Evolutionary conservation across 495 filamentous ascomycete genomes (phyloP).

Genomic region (Talaromyces adpressus): DNA sequence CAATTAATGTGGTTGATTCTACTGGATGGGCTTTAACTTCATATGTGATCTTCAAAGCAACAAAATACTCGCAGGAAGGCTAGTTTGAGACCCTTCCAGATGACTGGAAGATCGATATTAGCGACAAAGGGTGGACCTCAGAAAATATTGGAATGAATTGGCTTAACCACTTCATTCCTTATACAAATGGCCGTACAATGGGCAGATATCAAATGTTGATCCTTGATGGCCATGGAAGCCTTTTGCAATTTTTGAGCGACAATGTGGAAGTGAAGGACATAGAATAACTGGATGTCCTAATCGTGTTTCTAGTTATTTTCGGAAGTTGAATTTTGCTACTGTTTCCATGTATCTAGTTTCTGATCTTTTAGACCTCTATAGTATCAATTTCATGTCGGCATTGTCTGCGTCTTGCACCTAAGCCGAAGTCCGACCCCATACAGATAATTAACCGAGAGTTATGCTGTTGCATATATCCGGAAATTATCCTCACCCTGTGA

Average conservation of each 20-base stretch:
- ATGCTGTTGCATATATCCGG: background rate
- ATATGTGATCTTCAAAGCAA: constrained; percentile 6
- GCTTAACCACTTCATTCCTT: constrained; percentile 6
- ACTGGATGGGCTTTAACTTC: too few relatives aligned
- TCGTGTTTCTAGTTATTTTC: background rate
- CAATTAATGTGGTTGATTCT: too few relatives aligned
- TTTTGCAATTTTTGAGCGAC: background rate
- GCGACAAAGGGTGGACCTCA: background rate
- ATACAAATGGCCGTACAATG: background rate
- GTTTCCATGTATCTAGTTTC: background rate
- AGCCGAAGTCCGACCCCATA: background rate
- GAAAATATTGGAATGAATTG: constrained; percentile 2
- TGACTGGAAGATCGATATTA: background rate
- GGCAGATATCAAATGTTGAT: background rate
- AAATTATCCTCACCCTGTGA: background rate
- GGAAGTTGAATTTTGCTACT: background rate
- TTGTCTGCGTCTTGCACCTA: background rate
- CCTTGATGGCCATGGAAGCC: background rate
- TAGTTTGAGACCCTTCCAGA: constrained; percentile 6
- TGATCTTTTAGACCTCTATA: background rate
- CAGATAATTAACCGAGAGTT: background rate
- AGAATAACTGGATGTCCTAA: background rate
- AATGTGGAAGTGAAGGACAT: background rate
- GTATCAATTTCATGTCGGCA: background rate
- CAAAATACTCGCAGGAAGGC: background rate